phyloP scores from a whole-genome alignment of 805 yeast species.

The Lipomyces kockii region DNA sequence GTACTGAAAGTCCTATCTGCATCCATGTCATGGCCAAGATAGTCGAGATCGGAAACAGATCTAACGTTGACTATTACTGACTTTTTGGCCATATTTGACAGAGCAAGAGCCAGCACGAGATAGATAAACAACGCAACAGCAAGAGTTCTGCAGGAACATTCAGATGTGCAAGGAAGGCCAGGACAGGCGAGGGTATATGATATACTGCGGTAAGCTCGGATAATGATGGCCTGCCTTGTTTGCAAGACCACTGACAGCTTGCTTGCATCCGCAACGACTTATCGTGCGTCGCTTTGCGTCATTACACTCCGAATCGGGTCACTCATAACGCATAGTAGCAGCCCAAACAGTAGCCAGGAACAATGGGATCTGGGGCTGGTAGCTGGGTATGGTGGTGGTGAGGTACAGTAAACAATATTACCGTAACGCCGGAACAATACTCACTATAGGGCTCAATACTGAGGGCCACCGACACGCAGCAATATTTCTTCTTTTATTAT shows the following conservation, averaged over 20 bases:
- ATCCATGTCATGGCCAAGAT: background rate
- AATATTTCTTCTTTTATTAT: background rate
- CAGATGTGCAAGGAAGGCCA: background rate
- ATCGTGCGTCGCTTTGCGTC: background rate
- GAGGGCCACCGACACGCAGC: background rate
- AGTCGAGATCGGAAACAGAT: background rate
- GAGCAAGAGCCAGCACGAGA: background rate
- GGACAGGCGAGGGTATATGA: background rate
- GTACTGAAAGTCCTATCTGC: background rate
- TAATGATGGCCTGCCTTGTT: background rate
- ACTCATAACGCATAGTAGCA: background rate
- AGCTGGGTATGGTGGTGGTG: background rate
- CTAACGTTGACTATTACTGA: background rate
- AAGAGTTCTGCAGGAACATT: background rate
- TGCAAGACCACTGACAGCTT: background rate
- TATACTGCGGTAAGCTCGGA: background rate
- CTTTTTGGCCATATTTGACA: background rate
- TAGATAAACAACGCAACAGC: background rate
- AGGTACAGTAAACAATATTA: background rate
- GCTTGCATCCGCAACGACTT: background rate
- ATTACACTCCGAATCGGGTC: background rate
- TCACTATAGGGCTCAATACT: background rate
- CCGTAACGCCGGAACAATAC: background rate
- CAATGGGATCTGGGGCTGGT: background rate
- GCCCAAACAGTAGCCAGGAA: background rate